A percentile compares a stretch with the other conserved stretches of the same genome.
Conservation (phyloP, 2,329 filamentous ascomycete genomes). For the Phaeoacremonium minimum region DNA sequence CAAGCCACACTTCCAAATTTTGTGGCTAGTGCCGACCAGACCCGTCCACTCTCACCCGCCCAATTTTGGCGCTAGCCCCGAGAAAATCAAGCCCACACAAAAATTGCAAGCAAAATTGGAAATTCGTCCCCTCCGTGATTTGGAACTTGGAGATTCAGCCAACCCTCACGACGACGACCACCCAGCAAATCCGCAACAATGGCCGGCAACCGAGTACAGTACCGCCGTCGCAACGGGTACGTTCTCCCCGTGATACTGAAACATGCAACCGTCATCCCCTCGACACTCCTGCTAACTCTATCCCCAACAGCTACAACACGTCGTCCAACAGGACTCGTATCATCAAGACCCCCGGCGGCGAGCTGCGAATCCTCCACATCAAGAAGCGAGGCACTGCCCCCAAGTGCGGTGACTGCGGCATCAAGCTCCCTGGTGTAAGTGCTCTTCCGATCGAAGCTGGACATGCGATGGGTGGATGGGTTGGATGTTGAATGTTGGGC, state of each 20-base stretch:
- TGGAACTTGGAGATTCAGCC: constrained; percentile 2
- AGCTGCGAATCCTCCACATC: constrained; percentile 95
- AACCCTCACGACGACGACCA: constrained; percentile 9
- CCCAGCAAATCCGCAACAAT: constrained; percentile 43
- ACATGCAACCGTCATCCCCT: constrained; percentile 1
- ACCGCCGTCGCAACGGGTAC: constrained; percentile 79
- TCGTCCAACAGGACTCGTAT: constrained; percentile 94
- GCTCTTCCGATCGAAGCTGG: constrained; percentile 9
- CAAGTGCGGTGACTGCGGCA: constrained; percentile 99
- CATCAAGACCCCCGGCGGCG: constrained; percentile 93
- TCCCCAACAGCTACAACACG: constrained; percentile 84
- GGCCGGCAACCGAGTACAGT: constrained; percentile 56
- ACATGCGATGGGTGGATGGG: constrained; percentile 4
- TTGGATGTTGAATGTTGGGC: no score
- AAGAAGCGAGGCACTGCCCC: constrained; percentile 98
- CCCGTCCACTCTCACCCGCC: no score
- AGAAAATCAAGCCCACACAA: constrained; percentile 29
- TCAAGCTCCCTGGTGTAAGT: constrained; percentile 97
- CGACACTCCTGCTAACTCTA: constrained; percentile 4
- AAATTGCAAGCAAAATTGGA: constrained; percentile 35
- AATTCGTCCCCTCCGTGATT: constrained; percentile 33
- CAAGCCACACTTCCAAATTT: neutral
- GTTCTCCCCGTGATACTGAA: constrained; percentile 29
- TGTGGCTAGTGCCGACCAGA: no score
- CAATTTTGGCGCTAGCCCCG: neutral